Conservation (phyloP, 768 basidiomycete genomes). For the Gelatoporia subvermispora region DNA sequence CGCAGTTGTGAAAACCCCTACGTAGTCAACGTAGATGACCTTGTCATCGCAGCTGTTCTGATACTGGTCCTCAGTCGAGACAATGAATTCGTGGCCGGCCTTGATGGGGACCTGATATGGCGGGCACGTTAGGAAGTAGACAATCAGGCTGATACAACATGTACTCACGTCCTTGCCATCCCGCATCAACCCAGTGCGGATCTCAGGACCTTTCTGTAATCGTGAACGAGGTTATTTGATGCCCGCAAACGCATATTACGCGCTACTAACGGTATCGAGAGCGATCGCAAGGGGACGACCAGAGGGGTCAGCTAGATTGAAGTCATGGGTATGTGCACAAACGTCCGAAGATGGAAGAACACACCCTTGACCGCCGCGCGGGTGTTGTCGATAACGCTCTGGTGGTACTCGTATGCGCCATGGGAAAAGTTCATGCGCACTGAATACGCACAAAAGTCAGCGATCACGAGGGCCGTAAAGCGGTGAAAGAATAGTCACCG, state of each 20-base stretch:
- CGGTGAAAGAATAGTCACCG: conserved; percentile 48
- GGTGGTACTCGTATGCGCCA: conserved; percentile 97
- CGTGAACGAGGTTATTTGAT: background rate
- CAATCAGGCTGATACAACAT: conserved; percentile 3
- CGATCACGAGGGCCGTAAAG: background rate
- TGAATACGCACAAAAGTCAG: conserved; percentile 31
- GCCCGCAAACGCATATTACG: background rate
- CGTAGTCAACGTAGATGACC: conserved; percentile 90
- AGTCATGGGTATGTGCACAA: conserved; percentile 6
- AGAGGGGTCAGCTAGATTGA: conserved; percentile 51
- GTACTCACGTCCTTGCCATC: conserved; percentile 77
- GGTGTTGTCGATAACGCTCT: conserved; percentile 98
- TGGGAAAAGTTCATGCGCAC: conserved; percentile 99
- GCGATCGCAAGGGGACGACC: conserved; percentile 97
- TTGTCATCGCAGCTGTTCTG: conserved; percentile 77
- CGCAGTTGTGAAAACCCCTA: conserved; percentile 35
- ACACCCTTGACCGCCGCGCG: conserved; percentile 76
- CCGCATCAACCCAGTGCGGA: conserved; percentile 92
- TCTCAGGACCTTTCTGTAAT: conserved; percentile 95
- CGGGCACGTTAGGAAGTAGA: conserved; percentile 1
- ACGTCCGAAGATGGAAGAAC: conserved; percentile 17
- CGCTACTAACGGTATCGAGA: conserved; percentile 78
- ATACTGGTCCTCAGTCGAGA: conserved; percentile 82
- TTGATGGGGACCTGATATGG: conserved; percentile 63
- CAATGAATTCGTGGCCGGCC: conserved; percentile 91